Percentiles rank a stretch among this genome's conserved stretches.
Conservation (phyloP, 1,284 basidiomycete genomes). For the Cryptococcus sp. region DNA sequence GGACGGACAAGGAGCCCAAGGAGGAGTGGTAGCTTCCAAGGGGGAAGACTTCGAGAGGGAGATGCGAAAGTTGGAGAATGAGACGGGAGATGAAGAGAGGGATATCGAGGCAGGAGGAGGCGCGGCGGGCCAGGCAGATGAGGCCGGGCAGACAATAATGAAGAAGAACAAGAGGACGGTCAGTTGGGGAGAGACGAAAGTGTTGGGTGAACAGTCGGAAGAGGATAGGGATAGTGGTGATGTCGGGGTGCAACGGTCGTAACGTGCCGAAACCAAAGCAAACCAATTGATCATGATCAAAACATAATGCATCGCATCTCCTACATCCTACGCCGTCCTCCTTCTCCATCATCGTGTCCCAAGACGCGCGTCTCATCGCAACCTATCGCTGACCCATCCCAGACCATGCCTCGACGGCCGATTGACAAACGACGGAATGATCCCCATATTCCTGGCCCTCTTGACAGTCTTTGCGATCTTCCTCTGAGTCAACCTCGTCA, state of each 20-base stretch:
- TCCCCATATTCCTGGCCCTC: slow-evolving; percentile 86
- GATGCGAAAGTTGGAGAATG: slow-evolving; percentile 43
- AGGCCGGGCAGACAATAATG: not conserved
- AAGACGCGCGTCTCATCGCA: not conserved
- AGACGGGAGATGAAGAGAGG: slow-evolving; percentile 22
- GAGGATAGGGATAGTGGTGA: not conserved
- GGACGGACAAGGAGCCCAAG: not conserved
- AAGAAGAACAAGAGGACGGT: slow-evolving; percentile 26
- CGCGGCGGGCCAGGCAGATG: not conserved
- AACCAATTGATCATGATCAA: too few species aligned
- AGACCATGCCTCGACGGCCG: slow-evolving; percentile 16
- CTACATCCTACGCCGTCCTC: too few species aligned
- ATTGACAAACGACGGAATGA: slow-evolving; percentile 51
- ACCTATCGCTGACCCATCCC: not conserved
- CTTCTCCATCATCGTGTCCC: too few species aligned
- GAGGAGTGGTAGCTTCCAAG: slow-evolving; percentile 1
- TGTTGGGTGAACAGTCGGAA: slow-evolving; percentile 27
- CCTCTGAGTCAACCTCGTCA: slow-evolving; percentile 78
- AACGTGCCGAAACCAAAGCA: too few species aligned
- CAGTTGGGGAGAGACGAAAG: slow-evolving; percentile 42
- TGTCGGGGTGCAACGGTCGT: too few species aligned
- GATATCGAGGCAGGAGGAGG: slow-evolving; percentile 5
- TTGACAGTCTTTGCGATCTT: slow-evolving; percentile 80
- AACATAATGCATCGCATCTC: too few species aligned
- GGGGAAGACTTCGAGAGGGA: slow-evolving; percentile 44